These are phyloP conservation scores for Paramecium tetraurelia DNA, from an alignment of 73 alveolate genomes.

Conservation along the genomic window DNA sequence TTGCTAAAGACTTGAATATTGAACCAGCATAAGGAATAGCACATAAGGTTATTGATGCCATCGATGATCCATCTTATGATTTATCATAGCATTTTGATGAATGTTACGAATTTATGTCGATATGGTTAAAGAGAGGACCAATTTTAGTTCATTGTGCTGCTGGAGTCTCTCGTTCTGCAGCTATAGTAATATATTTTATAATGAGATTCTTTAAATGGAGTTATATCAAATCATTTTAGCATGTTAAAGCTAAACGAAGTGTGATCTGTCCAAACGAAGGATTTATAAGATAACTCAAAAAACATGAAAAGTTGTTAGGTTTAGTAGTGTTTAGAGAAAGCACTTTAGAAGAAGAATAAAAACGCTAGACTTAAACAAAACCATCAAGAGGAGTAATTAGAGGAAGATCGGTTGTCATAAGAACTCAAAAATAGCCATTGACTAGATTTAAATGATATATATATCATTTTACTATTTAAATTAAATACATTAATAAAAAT, in stretches of 20 bases:
- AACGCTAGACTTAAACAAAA: not conserved
- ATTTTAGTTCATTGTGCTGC: constrained; percentile 76
- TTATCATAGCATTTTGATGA: not conserved
- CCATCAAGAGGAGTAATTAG: constrained; percentile 4
- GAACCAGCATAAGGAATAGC: not conserved
- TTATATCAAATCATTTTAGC: constrained; percentile 32
- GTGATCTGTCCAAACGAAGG: constrained; percentile 63
- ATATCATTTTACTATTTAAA: not conserved
- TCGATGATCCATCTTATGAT: not conserved
- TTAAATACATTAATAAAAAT: not conserved
- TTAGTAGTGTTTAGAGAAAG: not conserved
- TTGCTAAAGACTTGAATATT: constrained; percentile 2
- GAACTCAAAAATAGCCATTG: not conserved
- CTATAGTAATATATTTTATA: constrained; percentile 67
- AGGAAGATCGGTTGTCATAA: constrained; percentile 29
- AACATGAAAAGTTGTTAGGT: constrained; percentile 21
- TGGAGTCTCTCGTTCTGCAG: constrained; percentile 75
- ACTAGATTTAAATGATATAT: not conserved
- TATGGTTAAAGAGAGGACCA: constrained; percentile 68
- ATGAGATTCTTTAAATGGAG: constrained; percentile 70
- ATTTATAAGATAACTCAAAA: constrained; percentile 33
- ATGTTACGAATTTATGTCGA: not conserved
- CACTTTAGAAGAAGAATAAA: not conserved
- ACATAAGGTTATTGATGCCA: constrained; percentile 8
- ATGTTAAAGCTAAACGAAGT: constrained; percentile 43